These are phyloP conservation scores for Euphorbia celastroides DNA, from an alignment of 441 rosid genomes.

Conservation along the genomic window DNA sequence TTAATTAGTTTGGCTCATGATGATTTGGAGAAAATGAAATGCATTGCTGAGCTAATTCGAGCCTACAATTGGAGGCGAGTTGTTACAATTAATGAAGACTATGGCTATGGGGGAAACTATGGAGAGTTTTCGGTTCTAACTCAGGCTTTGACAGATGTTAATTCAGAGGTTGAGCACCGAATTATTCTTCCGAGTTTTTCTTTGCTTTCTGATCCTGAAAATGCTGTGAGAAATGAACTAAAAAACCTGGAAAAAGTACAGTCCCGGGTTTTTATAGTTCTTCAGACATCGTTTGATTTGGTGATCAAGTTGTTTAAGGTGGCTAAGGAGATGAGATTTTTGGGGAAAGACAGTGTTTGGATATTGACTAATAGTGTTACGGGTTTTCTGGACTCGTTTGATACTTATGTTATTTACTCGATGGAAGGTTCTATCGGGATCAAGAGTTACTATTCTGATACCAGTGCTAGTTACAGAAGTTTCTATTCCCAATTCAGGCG, in stretches of 20 bases:
- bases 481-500: constrained; percentile 24
- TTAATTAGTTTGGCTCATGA: constrained; percentile 29
- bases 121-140: constrained; percentile 30
- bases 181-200: constrained; percentile 38
- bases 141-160: constrained; percentile 22
- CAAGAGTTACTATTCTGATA: constrained; percentile 23
- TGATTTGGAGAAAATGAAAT: constrained; percentile 27
- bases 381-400: constrained; percentile 31
- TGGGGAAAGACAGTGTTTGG: constrained; percentile 41
- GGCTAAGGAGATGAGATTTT: constrained; percentile 32
- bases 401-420: constrained; percentile 31
- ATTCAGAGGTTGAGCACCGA: constrained; percentile 35
- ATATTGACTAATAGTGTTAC: constrained; percentile 33
- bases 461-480: constrained; percentile 10
- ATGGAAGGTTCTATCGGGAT: constrained; percentile 48
- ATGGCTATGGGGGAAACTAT: constrained; percentile 27
- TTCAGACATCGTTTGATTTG: constrained; percentile 37
- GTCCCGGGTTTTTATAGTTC: constrained; percentile 43
- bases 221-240: constrained; percentile 24
- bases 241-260: constrained; percentile 20
- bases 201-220: constrained; percentile 20
- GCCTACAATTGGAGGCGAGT: constrained; percentile 37
- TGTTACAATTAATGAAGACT: constrained; percentile 32
- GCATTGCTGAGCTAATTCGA: constrained; percentile 32
- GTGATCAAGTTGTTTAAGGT: constrained; percentile 32